Conservation (phyloP, 352 stramenopile genomes). For the Discostella stelligera region DNA sequence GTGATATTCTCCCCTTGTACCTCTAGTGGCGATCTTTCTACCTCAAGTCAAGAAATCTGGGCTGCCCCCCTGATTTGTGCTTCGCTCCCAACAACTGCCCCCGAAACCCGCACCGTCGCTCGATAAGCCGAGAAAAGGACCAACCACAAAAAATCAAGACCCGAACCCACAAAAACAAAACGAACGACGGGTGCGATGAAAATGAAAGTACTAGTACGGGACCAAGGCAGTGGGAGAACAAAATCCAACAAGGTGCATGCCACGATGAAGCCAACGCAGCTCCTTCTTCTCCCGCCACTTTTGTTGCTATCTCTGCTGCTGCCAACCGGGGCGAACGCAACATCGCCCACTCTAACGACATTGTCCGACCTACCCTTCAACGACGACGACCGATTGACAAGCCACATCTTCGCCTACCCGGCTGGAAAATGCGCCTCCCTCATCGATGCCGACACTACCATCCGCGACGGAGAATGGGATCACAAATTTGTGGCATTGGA, state of each 20-base stretch:
- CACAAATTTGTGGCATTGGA: conserved; percentile 27
- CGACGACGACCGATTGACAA: conserved; percentile 21
- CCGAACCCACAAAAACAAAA: no score
- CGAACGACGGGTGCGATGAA: no score
- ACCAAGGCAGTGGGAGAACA: no score
- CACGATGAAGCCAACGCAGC: conserved; percentile 2
- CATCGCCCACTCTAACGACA: not conserved
- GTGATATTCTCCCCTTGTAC: no score
- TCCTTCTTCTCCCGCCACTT: not conserved
- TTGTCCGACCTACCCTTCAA: conserved; percentile 29
- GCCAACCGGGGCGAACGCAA: not conserved
- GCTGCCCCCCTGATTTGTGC: no score
- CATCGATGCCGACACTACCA: conserved; percentile 1
- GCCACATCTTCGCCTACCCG: conserved; percentile 35
- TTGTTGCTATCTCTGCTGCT: not conserved
- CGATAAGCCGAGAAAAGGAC: no score
- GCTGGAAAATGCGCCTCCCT: conserved; percentile 13
- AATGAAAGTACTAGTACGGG: no score
- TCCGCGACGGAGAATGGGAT: conserved; percentile 12
- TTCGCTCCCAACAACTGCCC: no score
- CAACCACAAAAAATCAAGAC: no score
- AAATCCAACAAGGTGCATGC: not conserved
- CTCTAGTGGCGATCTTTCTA: not conserved
- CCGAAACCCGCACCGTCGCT: no score
- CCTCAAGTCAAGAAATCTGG: not conserved